phyloP scores from a whole-genome alignment of 139 green algal genomes.

The Pleodorina starrii region DNA sequence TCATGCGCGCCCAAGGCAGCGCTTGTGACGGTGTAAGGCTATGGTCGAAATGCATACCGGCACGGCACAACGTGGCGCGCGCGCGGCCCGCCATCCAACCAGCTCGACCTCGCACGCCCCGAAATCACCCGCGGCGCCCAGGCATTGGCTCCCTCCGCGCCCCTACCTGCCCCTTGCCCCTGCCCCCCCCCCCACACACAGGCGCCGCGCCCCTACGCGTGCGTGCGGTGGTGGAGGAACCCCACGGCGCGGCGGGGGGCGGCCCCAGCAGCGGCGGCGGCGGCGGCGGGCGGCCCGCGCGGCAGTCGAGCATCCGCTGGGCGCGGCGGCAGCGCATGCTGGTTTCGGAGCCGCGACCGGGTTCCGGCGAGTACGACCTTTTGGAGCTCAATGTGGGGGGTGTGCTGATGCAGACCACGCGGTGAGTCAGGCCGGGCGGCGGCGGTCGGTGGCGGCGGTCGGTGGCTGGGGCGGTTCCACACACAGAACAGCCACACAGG shows the following conservation, averaged over 20 bases:
- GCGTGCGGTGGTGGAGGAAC: background rate
- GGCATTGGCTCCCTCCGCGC: too few relatives aligned
- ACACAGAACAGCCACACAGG: too few relatives aligned
- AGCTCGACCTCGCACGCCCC: too few relatives aligned
- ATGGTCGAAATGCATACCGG: too few relatives aligned
- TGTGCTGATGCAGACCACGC: constrained; percentile 27
- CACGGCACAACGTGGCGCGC: too few relatives aligned
- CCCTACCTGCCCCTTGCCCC: background rate
- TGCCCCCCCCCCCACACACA: background rate
- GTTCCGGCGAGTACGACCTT: constrained; percentile 25
- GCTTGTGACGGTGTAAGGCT: too few relatives aligned
- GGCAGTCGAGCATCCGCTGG: background rate
- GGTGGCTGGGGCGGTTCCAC: background rate
- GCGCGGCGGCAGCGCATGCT: constrained; percentile 15
- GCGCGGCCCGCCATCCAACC: too few relatives aligned
- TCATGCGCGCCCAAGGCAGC: too few relatives aligned
- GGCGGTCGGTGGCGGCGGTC: too few relatives aligned
- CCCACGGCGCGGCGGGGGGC: background rate
- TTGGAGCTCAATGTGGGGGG: constrained; percentile 56
- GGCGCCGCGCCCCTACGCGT: background rate
- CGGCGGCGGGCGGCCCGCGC: too few relatives aligned
- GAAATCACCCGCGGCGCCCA: too few relatives aligned
- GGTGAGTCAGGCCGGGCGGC: background rate
- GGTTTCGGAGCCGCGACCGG: background rate
- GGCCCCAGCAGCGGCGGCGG: background rate